Evolutionary conservation across 352 stramenopile species (phyloP), one percentile per base, ranked within the genome.

Genomic region (Phytophthora cactorum): DNA sequence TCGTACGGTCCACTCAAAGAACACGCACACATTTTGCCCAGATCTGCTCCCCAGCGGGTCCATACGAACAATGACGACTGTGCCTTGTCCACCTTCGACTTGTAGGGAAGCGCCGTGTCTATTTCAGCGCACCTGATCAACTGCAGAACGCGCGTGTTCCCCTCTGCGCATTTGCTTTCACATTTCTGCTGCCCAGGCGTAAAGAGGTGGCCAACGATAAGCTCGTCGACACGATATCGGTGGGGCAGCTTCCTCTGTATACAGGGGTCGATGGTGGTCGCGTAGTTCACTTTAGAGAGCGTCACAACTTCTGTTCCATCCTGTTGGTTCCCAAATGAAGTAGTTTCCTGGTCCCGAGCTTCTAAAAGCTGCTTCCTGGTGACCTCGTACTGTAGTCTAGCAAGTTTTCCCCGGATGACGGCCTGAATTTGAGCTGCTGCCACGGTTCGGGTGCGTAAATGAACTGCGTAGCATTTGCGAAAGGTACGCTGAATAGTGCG

Each of bases 1-100:
- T 88, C 77, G 34, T 88, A 88, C 9, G 79, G 77, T 0, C 79
- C 79, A 43, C 77, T 74, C 1, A 88, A 49, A 1, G 57, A 59
- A 12, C 68, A 61, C 28, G 74, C 53, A 15, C 47, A 62, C 3
- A 44, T 51, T 10, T 59, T 27, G 0, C 70, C 51, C 7, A 28
- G 47, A 7, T 52, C 38, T 1, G 22, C n/a, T 6, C 74, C 53
- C 76, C 78, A 87, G n/a, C 78, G 76, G 49, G 52, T 79, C 78
- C 78, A 87, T 9, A 87, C 70, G 41, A 72, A 87, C 28, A 73
- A 79, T 27, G 60, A 9, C 43, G 43, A 70, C n/a, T 17, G 39
- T 22, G 7, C 29, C 46, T 41, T 22, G 10, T 27, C 31, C 22
- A 14, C 12, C 22, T 52, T 34, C 17, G 32, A 27, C 29, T 27